These are phyloP conservation scores for Verticillium isaacii DNA, from an alignment of 2,329 filamentous ascomycete genomes.

Conservation along the genomic window DNA sequence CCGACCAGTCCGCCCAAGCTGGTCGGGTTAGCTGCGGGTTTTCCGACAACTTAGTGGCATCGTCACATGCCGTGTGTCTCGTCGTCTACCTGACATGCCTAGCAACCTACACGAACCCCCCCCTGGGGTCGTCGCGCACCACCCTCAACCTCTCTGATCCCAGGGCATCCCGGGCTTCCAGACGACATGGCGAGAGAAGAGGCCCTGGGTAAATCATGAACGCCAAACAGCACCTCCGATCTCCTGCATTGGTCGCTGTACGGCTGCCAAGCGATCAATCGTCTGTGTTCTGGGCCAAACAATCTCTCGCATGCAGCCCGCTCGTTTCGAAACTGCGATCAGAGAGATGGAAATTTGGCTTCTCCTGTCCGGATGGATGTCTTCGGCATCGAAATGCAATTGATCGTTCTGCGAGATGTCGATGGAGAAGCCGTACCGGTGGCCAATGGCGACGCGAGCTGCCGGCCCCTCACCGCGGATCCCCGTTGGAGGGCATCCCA, in stretches of 20 bases:
- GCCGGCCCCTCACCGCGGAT: conserved; percentile 4
- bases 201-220: background rate
- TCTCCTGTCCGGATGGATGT: background rate
- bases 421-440: conserved; percentile 6
- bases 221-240: background rate
- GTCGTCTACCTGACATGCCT: background rate
- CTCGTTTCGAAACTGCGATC: background rate
- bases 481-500: conserved; percentile 1
- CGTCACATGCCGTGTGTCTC: background rate
- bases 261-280: background rate
- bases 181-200: background rate
- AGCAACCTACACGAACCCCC: background rate
- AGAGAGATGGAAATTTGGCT: background rate
- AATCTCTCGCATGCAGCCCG: background rate
- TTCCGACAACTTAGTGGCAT: background rate
- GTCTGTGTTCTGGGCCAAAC: background rate
- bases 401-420: background rate
- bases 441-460: conserved; percentile 8
- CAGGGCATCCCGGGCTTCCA: background rate
- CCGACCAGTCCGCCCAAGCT: background rate
- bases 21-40: background rate
- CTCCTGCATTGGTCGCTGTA: background rate
- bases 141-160: background rate
- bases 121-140: background rate
- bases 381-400: background rate